Base-by-base conservation (phyloP, 1,284 basidiomycete species). In the Austroboletus niveus region DNA sequence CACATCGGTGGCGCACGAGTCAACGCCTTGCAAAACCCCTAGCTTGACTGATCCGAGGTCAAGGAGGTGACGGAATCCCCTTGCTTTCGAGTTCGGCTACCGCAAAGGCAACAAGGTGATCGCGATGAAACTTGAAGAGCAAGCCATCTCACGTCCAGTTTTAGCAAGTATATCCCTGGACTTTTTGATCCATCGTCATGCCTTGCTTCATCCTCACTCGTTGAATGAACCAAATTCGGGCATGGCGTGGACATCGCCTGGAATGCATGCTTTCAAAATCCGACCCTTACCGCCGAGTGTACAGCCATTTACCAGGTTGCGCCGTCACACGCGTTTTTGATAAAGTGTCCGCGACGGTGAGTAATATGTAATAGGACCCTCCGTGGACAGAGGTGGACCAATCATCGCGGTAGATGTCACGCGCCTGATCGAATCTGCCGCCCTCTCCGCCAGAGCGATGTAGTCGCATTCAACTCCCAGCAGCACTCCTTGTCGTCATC, bases 321-420 rank as follows among this genome's bases (percentile, higher is more conserved):
- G 59, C 59, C 57, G 34, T 54, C 32, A 62, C 60, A 62, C 61
- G 59, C 59, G 50, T 31, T 32, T 38, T 24, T 24, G 49, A 57
- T 45, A 62, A 39, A 22, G 2, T 54, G 57, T 60, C 55, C 62
- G 64, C 62, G 53, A 63, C 42, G 30, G 45, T 49, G 49, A 17
- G 40, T 55, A 60, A 66, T 62, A 66, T 62, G 64, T 62, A 62
- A 62, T 62, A 66, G 44, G 45, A 24, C 54, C 62, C 58, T 60
- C 40, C 40, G 58, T 62, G 62, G 52, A 50, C 43, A 32, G 30
- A 44, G 36, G 49, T 51, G 44, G 51, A 57, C 39, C 54, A 62
- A 51, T 65, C 61, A 63, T 52, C 47, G 53, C 58, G 57, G 45
- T 51, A 53, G 53, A 42, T 52, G 52, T 53, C 59, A 46, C 55